These are phyloP conservation scores for Gyromitra esculenta DNA, from an alignment of 2,329 filamentous ascomycete species.

Conservation along the genomic window DNA sequence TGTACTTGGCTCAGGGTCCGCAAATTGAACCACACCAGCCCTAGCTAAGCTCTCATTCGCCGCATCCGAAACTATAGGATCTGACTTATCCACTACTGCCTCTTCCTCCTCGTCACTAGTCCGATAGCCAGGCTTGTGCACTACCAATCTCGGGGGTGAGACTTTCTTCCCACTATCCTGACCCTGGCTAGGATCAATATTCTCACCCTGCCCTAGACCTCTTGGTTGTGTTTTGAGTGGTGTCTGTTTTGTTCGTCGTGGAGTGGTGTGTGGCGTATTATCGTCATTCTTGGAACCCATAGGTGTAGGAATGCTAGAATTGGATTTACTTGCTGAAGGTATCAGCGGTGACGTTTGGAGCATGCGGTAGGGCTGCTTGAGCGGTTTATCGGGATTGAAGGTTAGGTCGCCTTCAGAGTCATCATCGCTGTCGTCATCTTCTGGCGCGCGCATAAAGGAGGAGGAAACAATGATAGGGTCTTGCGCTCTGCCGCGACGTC, in stretches of 20 bases:
- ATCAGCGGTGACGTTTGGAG: slow-evolving; percentile 32
- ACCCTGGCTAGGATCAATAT: slow-evolving; percentile 26
- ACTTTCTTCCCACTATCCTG: not conserved
- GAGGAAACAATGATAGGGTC: slow-evolving; percentile 32
- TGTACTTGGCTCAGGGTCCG: slow-evolving; percentile 4
- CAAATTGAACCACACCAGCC: not conserved
- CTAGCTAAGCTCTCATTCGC: not conserved
- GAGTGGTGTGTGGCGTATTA: slow-evolving; percentile 31
- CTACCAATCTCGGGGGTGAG: slow-evolving; percentile 11
- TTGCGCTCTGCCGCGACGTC: slow-evolving; percentile 25
- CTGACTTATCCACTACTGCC: slow-evolving; percentile 6
- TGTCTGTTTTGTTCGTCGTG: slow-evolving; percentile 8
- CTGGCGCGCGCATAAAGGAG: slow-evolving; percentile 35
- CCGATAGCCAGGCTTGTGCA: slow-evolving; percentile 12
- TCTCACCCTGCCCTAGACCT: slow-evolving; percentile 16
- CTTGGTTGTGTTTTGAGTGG: not conserved
- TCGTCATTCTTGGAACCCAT: slow-evolving; percentile 29
- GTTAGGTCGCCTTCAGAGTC: slow-evolving; percentile 35
- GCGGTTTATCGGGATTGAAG: slow-evolving; percentile 11
- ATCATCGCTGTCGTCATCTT: slow-evolving; percentile 29
- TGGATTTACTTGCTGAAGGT: slow-evolving; percentile 1
- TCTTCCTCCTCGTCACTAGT: slow-evolving; percentile 24
- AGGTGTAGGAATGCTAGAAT: slow-evolving; percentile 30
- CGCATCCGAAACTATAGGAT: not conserved
- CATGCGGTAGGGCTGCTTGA: slow-evolving; percentile 19